Evolutionary conservation across 2,329 filamentous ascomycete genomes (phyloP).

Genomic region (Fusarium sterilihyphosum): DNA sequence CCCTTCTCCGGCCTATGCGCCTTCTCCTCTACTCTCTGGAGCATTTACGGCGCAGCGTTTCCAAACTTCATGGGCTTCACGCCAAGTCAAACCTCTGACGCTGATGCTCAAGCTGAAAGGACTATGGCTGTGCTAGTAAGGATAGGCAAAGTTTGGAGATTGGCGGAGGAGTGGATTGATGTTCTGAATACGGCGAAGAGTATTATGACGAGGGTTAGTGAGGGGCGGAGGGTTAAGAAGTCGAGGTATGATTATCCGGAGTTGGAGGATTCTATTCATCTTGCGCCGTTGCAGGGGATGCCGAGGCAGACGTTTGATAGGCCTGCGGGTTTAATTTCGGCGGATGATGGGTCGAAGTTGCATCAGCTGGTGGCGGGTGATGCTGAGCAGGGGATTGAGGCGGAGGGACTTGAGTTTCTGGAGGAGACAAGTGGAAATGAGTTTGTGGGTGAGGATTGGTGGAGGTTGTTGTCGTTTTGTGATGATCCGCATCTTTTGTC

Average conservation of each 20-base stretch:
- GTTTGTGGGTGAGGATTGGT: slow-evolving; percentile 37
- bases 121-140: slow-evolving; percentile 22
- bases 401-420: background rate
- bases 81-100: background rate
- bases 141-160: slow-evolving; percentile 32
- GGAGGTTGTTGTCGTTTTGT: slow-evolving; percentile 39
- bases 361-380: slow-evolving; percentile 1
- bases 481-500: slow-evolving; percentile 42
- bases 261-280: slow-evolving; percentile 38
- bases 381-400: background rate
- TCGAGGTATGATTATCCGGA: slow-evolving; percentile 42
- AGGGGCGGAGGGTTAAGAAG: slow-evolving; percentile 16
- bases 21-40: slow-evolving; percentile 31
- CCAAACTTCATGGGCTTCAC: slow-evolving; percentile 35
- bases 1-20: slow-evolving; percentile 38
- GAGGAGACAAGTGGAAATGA: slow-evolving; percentile 6
- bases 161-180: slow-evolving; percentile 42
- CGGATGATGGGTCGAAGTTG: background rate
- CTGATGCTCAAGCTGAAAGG: slow-evolving; percentile 23
- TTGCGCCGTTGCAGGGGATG: slow-evolving; percentile 40
- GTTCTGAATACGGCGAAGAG: slow-evolving; percentile 36
- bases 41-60: slow-evolving; percentile 35
- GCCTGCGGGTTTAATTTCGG: background rate
- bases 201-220: slow-evolving; percentile 17
- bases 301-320: slow-evolving; percentile 28